Evolutionary conservation across 306 rosid genomes (phyloP).

Genomic region (Rosa chinensis): DNA sequence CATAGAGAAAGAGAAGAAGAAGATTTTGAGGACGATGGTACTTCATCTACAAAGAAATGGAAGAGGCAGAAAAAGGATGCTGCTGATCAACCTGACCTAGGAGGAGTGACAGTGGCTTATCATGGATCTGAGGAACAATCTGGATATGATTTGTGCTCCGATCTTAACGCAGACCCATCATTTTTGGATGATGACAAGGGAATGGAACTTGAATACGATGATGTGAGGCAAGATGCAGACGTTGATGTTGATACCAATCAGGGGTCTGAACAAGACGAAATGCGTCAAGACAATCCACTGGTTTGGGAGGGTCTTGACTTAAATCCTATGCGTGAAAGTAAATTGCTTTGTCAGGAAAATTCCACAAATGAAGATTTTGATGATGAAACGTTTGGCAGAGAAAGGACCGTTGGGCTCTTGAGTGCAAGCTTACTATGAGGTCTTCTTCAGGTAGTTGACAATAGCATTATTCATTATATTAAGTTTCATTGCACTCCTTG

Average conservation of each 20-base stretch:
- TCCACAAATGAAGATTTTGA: conserved; percentile 90
- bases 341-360: conserved; percentile 86
- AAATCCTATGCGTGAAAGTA: conserved; percentile 50
- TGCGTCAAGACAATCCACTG: conserved; percentile 47
- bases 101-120: conserved; percentile 70
- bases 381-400: conserved; percentile 77
- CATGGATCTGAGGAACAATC: conserved; percentile 63
- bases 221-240: conserved; percentile 50
- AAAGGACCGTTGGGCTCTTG: conserved; percentile 62
- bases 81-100: conserved; percentile 78
- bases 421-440: conserved; percentile 68
- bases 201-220: conserved; percentile 48
- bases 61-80: conserved; percentile 95
- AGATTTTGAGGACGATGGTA: conserved; percentile 99
- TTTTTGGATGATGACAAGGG: conserved; percentile 65
- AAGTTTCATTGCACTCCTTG: background rate
- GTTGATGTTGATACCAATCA: conserved; percentile 48
- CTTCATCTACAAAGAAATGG: conserved; percentile 99
- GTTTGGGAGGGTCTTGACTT: conserved; percentile 64
- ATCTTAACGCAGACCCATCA: conserved; percentile 83
- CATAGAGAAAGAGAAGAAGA: conserved; percentile 99
- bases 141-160: conserved; percentile 79
- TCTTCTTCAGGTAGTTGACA: conserved; percentile 59
- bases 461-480: background rate
- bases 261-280: conserved; percentile 58